Conservation (phyloP, 306 rosid genomes). For the Quercus alba region DNA sequence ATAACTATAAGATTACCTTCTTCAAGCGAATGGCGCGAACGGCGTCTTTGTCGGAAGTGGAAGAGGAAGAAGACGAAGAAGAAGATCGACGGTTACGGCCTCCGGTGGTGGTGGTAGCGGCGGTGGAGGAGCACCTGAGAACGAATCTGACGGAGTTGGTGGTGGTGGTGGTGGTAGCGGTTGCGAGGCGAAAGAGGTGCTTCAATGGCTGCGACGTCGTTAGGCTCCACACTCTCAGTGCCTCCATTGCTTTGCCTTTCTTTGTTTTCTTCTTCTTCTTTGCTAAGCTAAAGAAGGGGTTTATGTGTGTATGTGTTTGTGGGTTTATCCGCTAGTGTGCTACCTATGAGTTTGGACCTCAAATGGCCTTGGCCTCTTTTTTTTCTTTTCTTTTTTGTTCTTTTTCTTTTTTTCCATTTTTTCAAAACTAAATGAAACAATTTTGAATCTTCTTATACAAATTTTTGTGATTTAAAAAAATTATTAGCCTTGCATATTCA, state of each 20-base stretch:
- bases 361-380: too few species aligned
- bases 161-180: slow-evolving; percentile 22
- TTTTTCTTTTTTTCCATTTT: too few species aligned
- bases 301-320: too few species aligned
- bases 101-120: slow-evolving; percentile 35
- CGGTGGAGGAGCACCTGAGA: slow-evolving; percentile 52
- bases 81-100: slow-evolving; percentile 67
- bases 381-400: too few species aligned
- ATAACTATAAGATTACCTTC: slow-evolving; percentile 41
- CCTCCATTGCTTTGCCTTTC: slow-evolving; percentile 40
- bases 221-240: slow-evolving; percentile 43
- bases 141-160: slow-evolving; percentile 31
- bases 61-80: slow-evolving; percentile 41
- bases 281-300: too few species aligned
- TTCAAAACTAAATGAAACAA: too few species aligned
- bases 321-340: not conserved
- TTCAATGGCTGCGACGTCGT: slow-evolving; percentile 47
- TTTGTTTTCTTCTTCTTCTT: not conserved
- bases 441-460: too few species aligned
- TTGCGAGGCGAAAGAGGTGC: slow-evolving; percentile 41
- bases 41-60: slow-evolving; percentile 77
- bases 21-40: slow-evolving; percentile 84
- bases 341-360: too few species aligned
- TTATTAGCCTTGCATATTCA: too few species aligned
- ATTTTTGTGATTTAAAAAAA: too few species aligned